phyloP scores from a whole-genome alignment of 1,284 basidiomycete genomes.

The Schizophyllum amplum region DNA sequence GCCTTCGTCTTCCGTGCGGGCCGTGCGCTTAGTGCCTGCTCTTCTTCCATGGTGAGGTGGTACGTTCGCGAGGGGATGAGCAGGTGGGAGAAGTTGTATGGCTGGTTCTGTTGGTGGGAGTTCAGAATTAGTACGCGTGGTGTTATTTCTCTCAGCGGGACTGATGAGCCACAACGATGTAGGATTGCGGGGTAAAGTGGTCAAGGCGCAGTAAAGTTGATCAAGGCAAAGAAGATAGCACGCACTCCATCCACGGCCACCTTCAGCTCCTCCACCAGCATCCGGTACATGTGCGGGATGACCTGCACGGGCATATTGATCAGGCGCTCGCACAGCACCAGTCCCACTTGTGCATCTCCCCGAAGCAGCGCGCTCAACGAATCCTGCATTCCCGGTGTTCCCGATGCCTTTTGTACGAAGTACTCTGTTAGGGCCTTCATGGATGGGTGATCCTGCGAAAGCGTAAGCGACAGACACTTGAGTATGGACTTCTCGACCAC shows the following conservation, averaged over 20 bases:
- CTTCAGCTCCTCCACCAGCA: constrained; percentile 77
- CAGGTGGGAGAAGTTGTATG: constrained; percentile 64
- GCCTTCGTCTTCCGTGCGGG: constrained; percentile 21
- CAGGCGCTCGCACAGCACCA: constrained; percentile 79
- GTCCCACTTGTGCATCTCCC: constrained; percentile 55
- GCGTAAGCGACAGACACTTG: too few relatives aligned
- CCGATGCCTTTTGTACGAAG: constrained; percentile 39
- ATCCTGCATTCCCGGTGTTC: constrained; percentile 40
- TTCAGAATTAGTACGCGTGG: too few relatives aligned
- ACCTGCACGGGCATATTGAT: constrained; percentile 92
- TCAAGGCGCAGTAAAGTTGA: constrained; percentile 1
- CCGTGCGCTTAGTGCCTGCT: constrained; percentile 30
- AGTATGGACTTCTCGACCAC: too few relatives aligned
- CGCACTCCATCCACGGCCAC: constrained; percentile 58
- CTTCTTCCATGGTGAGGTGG: constrained; percentile 54
- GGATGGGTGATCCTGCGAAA: constrained; percentile 50
- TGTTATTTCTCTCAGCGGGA: too few relatives aligned
- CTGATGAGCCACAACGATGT: too few relatives aligned
- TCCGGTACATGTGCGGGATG: constrained; percentile 82
- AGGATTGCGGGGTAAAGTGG: too few relatives aligned
- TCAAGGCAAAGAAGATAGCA: constrained; percentile 13
- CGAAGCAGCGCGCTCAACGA: constrained; percentile 47
- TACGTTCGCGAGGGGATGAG: constrained; percentile 73
- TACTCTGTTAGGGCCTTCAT: constrained; percentile 70
- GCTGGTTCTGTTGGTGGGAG: constrained; percentile 42